These are phyloP conservation scores for Paramecium tetraurelia DNA, from an alignment of 73 alveolate genomes.

Conservation along the genomic window DNA sequence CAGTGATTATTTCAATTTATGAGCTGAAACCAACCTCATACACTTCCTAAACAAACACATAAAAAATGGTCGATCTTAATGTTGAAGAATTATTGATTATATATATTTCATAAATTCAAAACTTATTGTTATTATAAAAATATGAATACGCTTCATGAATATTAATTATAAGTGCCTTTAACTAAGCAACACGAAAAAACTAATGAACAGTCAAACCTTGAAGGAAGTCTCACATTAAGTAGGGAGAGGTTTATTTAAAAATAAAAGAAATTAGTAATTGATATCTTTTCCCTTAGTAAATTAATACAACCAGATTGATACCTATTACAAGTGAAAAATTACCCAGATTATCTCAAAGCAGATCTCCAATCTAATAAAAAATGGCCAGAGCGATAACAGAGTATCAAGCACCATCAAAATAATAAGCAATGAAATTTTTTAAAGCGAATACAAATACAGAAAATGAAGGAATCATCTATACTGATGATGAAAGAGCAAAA, in stretches of 20 bases:
- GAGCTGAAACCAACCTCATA: constrained; percentile 41
- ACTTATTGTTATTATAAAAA: background rate
- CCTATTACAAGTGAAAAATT: background rate
- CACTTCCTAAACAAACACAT: constrained; percentile 39
- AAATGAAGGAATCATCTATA: background rate
- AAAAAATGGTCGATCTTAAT: constrained; percentile 24
- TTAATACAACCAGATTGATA: background rate
- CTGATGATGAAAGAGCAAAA: background rate
- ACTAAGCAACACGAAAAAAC: background rate
- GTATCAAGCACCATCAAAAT: background rate
- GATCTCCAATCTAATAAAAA: background rate
- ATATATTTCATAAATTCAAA: background rate
- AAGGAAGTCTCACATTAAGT: background rate
- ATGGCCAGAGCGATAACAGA: background rate
- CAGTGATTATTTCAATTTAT: constrained; percentile 31
- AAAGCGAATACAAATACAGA: background rate
- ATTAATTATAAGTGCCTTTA: background rate
- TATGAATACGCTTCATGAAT: background rate
- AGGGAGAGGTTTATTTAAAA: background rate
- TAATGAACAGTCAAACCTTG: background rate
- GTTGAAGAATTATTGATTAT: background rate
- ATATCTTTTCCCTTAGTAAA: background rate
- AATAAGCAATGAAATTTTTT: background rate
- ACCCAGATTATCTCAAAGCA: background rate
- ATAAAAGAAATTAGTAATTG: background rate